Percentiles rank a stretch among this genome's conserved stretches.
Conservation (phyloP, 371 early-diverging fungal species). For the Capillidium heterosporum region DNA sequence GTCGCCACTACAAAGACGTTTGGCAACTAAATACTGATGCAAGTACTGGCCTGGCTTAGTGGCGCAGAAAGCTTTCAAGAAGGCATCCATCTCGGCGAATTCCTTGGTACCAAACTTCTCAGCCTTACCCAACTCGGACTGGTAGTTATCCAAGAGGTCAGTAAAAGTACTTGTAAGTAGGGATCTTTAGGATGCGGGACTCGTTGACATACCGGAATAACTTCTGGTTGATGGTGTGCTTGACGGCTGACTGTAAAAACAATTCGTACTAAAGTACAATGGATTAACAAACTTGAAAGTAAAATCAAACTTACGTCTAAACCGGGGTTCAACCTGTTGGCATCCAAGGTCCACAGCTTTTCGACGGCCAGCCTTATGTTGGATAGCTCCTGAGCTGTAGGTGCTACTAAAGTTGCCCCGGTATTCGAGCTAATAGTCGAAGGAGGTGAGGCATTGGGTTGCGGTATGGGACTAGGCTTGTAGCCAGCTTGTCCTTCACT, state of each 20-base stretch:
- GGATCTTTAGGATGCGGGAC: conserved; percentile 9
- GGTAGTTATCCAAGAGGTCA: conserved; percentile 23
- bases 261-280: conserved; percentile 5
- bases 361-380: conserved; percentile 10
- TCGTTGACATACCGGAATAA: conserved; percentile 17
- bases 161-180: conserved; percentile 17
- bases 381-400: conserved; percentile 7
- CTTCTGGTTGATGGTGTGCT: not conserved
- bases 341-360: conserved; percentile 19
- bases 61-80: conserved; percentile 14
- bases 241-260: not conserved
- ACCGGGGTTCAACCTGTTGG: conserved; percentile 17
- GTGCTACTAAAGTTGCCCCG: not conserved
- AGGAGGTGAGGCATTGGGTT: conserved; percentile 1
- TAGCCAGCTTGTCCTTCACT: conserved; percentile 8
- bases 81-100: conserved; percentile 14
- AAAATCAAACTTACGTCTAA: conserved; percentile 11
- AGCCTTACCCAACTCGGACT: conserved; percentile 13
- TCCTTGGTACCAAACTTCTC: conserved; percentile 14
- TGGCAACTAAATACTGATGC: conserved; percentile 15
- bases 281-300: not conserved
- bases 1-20: conserved; percentile 8
- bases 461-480: not conserved
- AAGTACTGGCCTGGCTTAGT: conserved; percentile 15
- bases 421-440: not conserved